Conservation (phyloP, 176 grass and related monocot genomes). For the Eragrostis curvula region DNA sequence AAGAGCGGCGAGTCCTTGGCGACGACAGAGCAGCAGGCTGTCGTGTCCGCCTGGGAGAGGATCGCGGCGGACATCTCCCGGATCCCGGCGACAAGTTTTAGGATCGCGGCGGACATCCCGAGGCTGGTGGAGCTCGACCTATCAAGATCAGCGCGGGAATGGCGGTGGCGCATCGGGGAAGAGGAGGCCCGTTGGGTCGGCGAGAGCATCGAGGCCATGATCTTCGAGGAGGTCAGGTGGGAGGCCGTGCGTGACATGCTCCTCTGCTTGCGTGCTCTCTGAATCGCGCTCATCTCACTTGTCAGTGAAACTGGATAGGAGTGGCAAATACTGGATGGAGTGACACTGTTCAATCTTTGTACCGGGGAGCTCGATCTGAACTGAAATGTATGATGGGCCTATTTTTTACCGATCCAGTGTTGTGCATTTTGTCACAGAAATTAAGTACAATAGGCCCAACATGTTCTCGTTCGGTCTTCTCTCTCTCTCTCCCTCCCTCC, state of each 20-base stretch:
- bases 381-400: too few relatives aligned
- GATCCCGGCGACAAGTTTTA: too few relatives aligned
- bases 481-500: too few relatives aligned
- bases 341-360: background rate
- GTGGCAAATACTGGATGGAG: background rate
- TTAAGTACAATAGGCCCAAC: too few relatives aligned
- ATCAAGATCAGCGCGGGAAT: conserved; percentile 40
- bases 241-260: conserved; percentile 68
- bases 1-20: background rate
- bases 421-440: too few relatives aligned
- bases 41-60: conserved; percentile 50
- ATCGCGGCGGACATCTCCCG: conserved; percentile 45
- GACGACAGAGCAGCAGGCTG: conserved; percentile 25
- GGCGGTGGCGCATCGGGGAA: conserved; percentile 31
- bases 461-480: too few relatives aligned
- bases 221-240: conserved; percentile 80
- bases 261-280: background rate
- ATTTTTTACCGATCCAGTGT: too few relatives aligned
- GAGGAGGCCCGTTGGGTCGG: conserved; percentile 47
- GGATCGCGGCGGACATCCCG: conserved; percentile 45
- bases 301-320: background rate
- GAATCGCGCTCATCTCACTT: too few relatives aligned
- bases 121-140: conserved; percentile 54
- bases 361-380: too few relatives aligned
- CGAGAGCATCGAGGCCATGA: conserved; percentile 60